Conservation (phyloP, 176 grass and related monocot species). For the Avena insularis region DNA sequence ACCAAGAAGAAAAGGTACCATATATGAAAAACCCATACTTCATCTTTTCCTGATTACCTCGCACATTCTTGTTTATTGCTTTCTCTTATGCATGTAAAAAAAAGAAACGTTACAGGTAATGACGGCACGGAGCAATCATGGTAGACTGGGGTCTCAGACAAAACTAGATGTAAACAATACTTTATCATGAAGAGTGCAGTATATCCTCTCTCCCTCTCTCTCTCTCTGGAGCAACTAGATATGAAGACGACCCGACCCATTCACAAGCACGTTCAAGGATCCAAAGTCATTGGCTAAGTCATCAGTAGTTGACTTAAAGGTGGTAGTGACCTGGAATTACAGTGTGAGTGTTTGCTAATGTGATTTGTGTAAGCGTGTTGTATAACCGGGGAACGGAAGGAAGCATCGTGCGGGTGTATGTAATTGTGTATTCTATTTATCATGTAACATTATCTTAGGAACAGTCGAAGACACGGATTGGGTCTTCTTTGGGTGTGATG, state of each 20-base stretch:
- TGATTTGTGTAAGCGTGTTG: conserved; percentile 46
- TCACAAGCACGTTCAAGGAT: conserved; percentile 11
- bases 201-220: conserved; percentile 1
- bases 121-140: conserved; percentile 19
- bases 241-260: conserved; percentile 1
- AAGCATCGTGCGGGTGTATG: conserved; percentile 32
- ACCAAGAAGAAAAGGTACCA: conserved; percentile 95
- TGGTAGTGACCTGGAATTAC: conserved; percentile 38
- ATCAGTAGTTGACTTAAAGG: conserved; percentile 23
- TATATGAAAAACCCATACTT: background rate
- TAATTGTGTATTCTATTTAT: conserved; percentile 34
- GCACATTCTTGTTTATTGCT: background rate
- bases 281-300: background rate
- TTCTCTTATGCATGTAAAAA: conserved; percentile 42
- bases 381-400: conserved; percentile 28
- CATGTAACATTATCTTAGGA: conserved; percentile 41
- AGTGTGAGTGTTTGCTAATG: conserved; percentile 39
- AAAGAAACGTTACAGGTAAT: conserved; percentile 62
- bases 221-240: conserved; percentile 38
- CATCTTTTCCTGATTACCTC: background rate
- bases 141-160: conserved; percentile 25
- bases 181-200: conserved; percentile 25
- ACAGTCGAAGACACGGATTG: conserved; percentile 6
- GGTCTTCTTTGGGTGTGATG: background rate
- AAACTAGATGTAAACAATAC: conserved; percentile 54